These are phyloP conservation scores for Leishmania martiniquensis DNA, from an alignment of 208 protist genomes.

Conservation along the genomic window DNA sequence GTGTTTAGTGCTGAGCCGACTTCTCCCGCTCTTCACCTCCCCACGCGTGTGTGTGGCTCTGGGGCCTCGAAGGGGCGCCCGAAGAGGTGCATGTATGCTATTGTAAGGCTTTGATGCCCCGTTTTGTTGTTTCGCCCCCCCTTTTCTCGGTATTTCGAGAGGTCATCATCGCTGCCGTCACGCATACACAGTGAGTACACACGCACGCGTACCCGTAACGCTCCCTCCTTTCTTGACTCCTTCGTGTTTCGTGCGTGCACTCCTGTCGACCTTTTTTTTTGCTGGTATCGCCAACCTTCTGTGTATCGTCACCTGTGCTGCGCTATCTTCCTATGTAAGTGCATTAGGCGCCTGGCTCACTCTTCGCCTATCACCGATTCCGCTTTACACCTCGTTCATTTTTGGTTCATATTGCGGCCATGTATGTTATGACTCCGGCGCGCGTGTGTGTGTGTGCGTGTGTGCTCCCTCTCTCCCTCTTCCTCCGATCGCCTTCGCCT, in stretches of 20 bases:
- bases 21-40: slow-evolving; percentile 2
- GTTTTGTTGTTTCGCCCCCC: background rate
- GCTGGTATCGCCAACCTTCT: background rate
- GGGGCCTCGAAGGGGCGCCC: background rate
- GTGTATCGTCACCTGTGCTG: background rate
- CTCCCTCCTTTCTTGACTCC: background rate
- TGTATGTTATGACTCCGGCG: slow-evolving; percentile 6
- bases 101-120: background rate
- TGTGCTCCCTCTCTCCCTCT: background rate
- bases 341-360: background rate
- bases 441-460: too few species aligned
- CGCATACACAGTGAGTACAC: background rate
- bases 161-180: background rate
- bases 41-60: background rate
- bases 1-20: background rate
- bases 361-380: background rate
- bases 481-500: background rate
- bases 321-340: background rate
- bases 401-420: background rate
- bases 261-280: background rate
- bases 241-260: background rate
- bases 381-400: background rate
- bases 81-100: background rate
- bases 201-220: background rate
- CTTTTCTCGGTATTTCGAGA: background rate